A percentile compares a stretch with the other conserved stretches of the same genome.
Conservation (phyloP, 768 basidiomycete species). For the Crassisporium funariophilum region DNA sequence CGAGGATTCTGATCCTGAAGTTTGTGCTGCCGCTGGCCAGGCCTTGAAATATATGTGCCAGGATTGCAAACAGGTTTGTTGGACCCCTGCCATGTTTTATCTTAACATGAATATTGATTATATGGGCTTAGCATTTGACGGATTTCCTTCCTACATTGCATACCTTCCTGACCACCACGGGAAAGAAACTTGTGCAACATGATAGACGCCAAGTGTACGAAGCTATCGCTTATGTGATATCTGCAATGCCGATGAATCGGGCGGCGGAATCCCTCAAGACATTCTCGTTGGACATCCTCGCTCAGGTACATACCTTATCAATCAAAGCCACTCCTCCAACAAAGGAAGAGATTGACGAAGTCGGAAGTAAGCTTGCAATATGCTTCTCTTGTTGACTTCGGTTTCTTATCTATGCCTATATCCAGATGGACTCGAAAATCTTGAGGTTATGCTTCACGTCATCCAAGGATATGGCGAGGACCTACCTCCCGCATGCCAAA, state of each 20-base stretch:
- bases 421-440: slow-evolving; percentile 84
- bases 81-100: slow-evolving; percentile 1
- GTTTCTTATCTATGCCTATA: slow-evolving; percentile 1
- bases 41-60: slow-evolving; percentile 96
- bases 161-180: slow-evolving; percentile 80
- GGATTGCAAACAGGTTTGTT: slow-evolving; percentile 83
- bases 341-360: slow-evolving; percentile 69
- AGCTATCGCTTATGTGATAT: slow-evolving; percentile 94
- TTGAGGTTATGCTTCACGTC: slow-evolving; percentile 89
- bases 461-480: slow-evolving; percentile 82
- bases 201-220: slow-evolving; percentile 93
- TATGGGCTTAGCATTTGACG: slow-evolving; percentile 69
- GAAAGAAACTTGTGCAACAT: slow-evolving; percentile 77
- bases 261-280: slow-evolving; percentile 85
- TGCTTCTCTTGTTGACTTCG: not conserved
- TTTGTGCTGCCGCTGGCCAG: slow-evolving; percentile 92
- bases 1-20: slow-evolving; percentile 76
- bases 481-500: slow-evolving; percentile 77
- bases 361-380: slow-evolving; percentile 58
- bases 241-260: slow-evolving; percentile 87
- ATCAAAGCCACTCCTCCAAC: slow-evolving; percentile 55
- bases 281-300: slow-evolving; percentile 85
- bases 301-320: slow-evolving; percentile 68
- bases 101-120: slow-evolving; percentile 5
- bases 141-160: slow-evolving; percentile 92